Evolutionary conservation across 2,329 filamentous ascomycete species (phyloP).

Genomic region (Aspergillus aculeatus): DNA sequence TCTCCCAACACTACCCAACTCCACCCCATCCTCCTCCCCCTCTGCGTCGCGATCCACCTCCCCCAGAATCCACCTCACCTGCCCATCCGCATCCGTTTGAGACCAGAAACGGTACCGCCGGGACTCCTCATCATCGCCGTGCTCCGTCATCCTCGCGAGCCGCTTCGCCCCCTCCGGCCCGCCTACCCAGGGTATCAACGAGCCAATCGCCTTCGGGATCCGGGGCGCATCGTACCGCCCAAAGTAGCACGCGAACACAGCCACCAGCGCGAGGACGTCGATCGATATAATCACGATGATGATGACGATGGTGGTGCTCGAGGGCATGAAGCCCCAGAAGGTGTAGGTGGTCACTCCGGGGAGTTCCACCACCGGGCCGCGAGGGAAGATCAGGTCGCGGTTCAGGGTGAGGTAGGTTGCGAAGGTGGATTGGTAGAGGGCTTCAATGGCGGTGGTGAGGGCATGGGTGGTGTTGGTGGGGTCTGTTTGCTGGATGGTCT

Average conservation of each 20-base stretch:
- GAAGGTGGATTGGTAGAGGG: slow-evolving; percentile 10
- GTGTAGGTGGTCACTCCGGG: not conserved
- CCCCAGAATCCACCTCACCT: not conserved
- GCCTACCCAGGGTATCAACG: not conserved
- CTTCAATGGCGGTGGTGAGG: slow-evolving; percentile 4
- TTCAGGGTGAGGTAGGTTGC: slow-evolving; percentile 9
- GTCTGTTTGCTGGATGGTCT: not conserved
- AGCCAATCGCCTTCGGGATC: not conserved
- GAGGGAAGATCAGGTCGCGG: not conserved
- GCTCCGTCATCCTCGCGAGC: not conserved
- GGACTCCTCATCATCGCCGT: not conserved
- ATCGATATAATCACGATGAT: slow-evolving; percentile 1
- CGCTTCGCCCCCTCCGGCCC: not conserved
- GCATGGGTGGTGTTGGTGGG: not conserved
- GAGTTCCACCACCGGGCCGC: not conserved
- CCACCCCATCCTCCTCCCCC: not conserved
- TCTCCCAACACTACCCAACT: not conserved
- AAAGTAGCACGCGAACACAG: not conserved
- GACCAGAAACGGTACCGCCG: not conserved
- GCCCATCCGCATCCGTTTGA: not conserved
- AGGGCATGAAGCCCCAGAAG: slow-evolving; percentile 1
- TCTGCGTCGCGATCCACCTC: not conserved
- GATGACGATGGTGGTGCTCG: not conserved
- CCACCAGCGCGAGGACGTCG: not conserved
- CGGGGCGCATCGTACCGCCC: not conserved